phyloP scores from a whole-genome alignment of 169 alveolate species.

The Plasmodium adleri region DNA sequence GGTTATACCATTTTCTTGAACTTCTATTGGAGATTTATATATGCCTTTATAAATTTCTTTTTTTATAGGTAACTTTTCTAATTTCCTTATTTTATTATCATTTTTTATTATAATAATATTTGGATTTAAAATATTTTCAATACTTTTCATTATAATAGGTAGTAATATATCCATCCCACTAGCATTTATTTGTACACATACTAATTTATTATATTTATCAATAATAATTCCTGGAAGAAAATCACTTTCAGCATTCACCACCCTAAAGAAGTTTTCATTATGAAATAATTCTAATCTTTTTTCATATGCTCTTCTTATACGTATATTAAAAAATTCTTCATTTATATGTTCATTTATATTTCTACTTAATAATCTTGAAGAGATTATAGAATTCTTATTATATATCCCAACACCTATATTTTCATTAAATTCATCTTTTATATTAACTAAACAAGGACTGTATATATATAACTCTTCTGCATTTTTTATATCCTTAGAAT shows the following conservation, averaged over 20 bases:
- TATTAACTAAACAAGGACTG: slow-evolving; percentile 73
- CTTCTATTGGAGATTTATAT: slow-evolving; percentile 69
- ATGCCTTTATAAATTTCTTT: slow-evolving; percentile 73
- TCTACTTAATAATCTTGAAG: slow-evolving; percentile 63
- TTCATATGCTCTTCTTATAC: slow-evolving; percentile 65
- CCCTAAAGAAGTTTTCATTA: slow-evolving; percentile 75
- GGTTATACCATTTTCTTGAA: slow-evolving; percentile 78
- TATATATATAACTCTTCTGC: slow-evolving; percentile 56
- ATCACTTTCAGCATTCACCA: slow-evolving; percentile 80
- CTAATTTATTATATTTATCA: slow-evolving; percentile 68
- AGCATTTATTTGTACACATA: slow-evolving; percentile 74
- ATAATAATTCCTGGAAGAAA: slow-evolving; percentile 78
- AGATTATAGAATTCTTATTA: slow-evolving; percentile 59
- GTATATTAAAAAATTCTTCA: slow-evolving; percentile 70
- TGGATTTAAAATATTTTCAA: slow-evolving; percentile 68
- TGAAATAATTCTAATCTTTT: slow-evolving; percentile 61
- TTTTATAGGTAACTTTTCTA: slow-evolving; percentile 69
- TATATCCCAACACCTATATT: slow-evolving; percentile 74
- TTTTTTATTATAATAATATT: slow-evolving; percentile 52
- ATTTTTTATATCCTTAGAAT: slow-evolving; percentile 69
- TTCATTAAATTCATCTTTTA: slow-evolving; percentile 73
- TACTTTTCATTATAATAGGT: slow-evolving; percentile 45
- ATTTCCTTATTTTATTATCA: slow-evolving; percentile 67
- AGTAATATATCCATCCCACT: slow-evolving; percentile 77
- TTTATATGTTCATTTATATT: slow-evolving; percentile 55